Evolutionary conservation across 208 protist genomes (phyloP).

Genomic region (Leishmania major): DNA sequence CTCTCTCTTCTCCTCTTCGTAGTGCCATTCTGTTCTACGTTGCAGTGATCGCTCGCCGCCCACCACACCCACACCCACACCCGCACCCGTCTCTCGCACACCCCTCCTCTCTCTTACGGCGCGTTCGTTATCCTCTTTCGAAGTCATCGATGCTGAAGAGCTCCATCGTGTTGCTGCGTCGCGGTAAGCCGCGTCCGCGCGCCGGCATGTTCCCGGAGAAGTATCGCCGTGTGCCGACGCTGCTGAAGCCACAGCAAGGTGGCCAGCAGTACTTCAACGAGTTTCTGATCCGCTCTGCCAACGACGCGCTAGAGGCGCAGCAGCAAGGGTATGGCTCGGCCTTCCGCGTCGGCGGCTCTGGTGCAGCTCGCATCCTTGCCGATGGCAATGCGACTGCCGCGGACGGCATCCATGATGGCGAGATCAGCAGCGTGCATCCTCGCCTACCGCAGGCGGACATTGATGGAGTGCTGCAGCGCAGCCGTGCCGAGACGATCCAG

Average conservation of each 20-base stretch:
- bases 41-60: not conserved
- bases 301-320: conserved; percentile 40
- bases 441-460: conserved; percentile 77
- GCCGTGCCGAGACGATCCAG: conserved; percentile 41
- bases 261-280: conserved; percentile 87
- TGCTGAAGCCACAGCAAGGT: conserved; percentile 85
- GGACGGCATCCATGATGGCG: not conserved
- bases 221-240: conserved; percentile 77
- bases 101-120: not conserved
- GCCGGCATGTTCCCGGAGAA: conserved; percentile 86
- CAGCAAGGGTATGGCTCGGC: conserved; percentile 4
- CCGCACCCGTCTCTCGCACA: not conserved
- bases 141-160: conserved; percentile 23
- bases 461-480: conserved; percentile 40
- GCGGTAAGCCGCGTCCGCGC: conserved; percentile 84
- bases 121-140: not conserved
- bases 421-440: conserved; percentile 14
- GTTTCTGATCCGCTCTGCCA: conserved; percentile 77
- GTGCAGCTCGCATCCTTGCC: not conserved
- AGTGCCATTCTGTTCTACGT: not conserved
- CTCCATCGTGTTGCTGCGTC: conserved; percentile 51
- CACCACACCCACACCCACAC: not conserved
- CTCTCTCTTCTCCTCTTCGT: not conserved
- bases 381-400: not conserved
- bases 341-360: not conserved